Conservation (phyloP, 345 rosid species). For the Eutrema yunnanense region DNA sequence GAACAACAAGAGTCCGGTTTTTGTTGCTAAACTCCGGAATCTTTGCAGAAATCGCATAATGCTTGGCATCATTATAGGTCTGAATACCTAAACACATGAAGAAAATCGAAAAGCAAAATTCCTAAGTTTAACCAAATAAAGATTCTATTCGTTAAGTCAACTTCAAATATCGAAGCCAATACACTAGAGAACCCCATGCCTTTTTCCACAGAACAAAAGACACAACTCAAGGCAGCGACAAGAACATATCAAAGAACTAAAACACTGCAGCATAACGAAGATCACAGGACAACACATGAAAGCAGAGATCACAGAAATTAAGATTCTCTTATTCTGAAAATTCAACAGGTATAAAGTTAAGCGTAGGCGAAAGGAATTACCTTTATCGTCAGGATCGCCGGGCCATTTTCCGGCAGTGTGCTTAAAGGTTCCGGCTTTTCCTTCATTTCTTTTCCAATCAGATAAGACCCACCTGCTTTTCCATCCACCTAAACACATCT, state of each 20-base stretch:
- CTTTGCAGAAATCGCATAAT: slow-evolving; percentile 86
- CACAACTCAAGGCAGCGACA: neutral
- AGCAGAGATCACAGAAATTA: neutral
- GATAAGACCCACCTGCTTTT: slow-evolving; percentile 82
- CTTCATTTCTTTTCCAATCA: slow-evolving; percentile 84
- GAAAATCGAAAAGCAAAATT: neutral
- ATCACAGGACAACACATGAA: slow-evolving; percentile 1
- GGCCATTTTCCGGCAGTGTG: slow-evolving; percentile 80
- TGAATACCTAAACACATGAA: slow-evolving; percentile 57
- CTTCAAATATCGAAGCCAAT: slow-evolving; percentile 3
- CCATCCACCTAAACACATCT: slow-evolving; percentile 69
- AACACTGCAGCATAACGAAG: neutral
- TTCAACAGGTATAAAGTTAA: neutral
- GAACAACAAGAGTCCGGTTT: slow-evolving; percentile 75
- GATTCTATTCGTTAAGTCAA: neutral
- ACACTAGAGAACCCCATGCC: neutral
- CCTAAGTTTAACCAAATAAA: neutral
- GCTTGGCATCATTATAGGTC: slow-evolving; percentile 78
- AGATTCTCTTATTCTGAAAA: neutral
- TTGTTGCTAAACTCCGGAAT: slow-evolving; percentile 85
- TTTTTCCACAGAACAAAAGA: neutral
- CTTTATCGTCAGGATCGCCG: slow-evolving; percentile 79
- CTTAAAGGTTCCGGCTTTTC: slow-evolving; percentile 79
- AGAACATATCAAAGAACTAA: slow-evolving; percentile 7
- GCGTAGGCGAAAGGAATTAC: slow-evolving; percentile 27